These are phyloP conservation scores for grape (Vitis vinifera) DNA, from an alignment of 164 flowering plant species.

Conservation along the genomic window DNA sequence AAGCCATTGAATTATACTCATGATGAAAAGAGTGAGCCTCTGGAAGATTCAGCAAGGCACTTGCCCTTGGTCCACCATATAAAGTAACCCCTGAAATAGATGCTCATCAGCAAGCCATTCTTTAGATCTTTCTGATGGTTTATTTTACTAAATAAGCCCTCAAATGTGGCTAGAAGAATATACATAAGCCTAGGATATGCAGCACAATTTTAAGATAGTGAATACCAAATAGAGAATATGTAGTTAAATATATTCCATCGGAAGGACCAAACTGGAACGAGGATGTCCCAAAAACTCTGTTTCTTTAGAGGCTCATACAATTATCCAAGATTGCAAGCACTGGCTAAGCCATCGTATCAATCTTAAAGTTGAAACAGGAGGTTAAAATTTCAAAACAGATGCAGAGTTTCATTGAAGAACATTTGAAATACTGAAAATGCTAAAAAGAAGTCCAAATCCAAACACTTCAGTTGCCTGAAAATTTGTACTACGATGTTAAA, in stretches of 20 bases:
- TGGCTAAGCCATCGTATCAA: too few relatives aligned
- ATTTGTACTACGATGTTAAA: too few relatives aligned
- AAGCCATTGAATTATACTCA: conserved; percentile 84
- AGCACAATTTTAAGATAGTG: neutral
- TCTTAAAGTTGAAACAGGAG: too few relatives aligned
- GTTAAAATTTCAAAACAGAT: too few relatives aligned
- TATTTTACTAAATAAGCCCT: neutral
- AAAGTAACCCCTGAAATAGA: conserved; percentile 64
- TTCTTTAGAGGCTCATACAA: neutral
- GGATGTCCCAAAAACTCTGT: neutral
- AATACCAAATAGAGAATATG: neutral
- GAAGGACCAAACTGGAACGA: neutral
- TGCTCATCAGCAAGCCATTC: neutral
- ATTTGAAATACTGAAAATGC: too few relatives aligned
- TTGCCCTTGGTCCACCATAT: conserved; percentile 86
- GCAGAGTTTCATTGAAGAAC: too few relatives aligned
- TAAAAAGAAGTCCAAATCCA: too few relatives aligned
- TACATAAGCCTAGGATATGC: neutral
- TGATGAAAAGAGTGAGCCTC: conserved; percentile 72
- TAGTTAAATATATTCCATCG: neutral
- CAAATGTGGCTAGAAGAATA: neutral
- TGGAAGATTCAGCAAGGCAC: conserved; percentile 54
- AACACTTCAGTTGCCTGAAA: too few relatives aligned
- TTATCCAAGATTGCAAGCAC: neutral
- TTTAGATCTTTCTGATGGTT: neutral